A percentile compares a stretch with the other conserved stretches of the same genome.
Evolutionary conservation across 179 eudicot species (phyloP).

Genomic region (Pouteria campechiana): DNA sequence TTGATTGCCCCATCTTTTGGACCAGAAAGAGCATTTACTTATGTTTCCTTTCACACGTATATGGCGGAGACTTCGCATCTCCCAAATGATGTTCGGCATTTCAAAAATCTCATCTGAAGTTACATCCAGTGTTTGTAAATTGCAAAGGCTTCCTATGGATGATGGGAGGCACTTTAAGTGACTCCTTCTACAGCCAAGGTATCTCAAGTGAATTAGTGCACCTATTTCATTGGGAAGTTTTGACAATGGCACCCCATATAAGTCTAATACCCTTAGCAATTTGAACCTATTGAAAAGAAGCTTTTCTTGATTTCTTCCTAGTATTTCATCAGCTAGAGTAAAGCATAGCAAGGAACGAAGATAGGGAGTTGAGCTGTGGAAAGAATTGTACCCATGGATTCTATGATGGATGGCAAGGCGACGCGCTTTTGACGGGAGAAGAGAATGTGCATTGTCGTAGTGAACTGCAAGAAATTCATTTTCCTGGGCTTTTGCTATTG

Average conservation of each 20-base stretch:
- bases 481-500: not conserved
- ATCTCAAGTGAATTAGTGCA: not conserved
- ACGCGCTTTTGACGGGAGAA: not conserved
- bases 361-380: not conserved
- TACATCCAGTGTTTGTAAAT: not conserved
- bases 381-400: not conserved
- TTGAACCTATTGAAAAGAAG: not conserved
- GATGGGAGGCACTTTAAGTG: not conserved
- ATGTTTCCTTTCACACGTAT: not conserved
- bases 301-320: not conserved
- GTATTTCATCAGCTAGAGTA: not conserved
- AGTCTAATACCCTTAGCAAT: not conserved
- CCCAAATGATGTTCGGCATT: not conserved
- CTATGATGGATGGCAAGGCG: not conserved
- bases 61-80: not conserved
- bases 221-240: constrained; percentile 2
- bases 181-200: not conserved
- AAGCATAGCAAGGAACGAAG: not conserved
- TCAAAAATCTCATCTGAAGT: not conserved
- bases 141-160: not conserved
- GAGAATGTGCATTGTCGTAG: not conserved
- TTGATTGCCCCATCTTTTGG: too few relatives aligned
- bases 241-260: not conserved
- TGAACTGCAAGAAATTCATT: not conserved
- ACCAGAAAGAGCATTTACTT: not conserved